Base-by-base conservation (phyloP, 2,329 filamentous ascomycete species). In the Arthrinium puccinioides region DNA sequence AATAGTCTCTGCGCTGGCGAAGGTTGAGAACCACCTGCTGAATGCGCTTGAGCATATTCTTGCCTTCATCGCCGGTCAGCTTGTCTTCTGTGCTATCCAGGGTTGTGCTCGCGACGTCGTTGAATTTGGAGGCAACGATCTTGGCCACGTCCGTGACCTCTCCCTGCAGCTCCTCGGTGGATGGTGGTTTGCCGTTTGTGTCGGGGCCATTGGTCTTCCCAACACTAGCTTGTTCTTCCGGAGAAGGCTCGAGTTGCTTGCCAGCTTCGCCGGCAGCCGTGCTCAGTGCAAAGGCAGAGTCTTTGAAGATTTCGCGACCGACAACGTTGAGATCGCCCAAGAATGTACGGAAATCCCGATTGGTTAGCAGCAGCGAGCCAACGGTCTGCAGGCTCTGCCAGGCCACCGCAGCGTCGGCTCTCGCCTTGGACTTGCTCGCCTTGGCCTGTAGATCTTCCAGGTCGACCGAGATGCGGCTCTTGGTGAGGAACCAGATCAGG, bases 261-360 rank as follows among this genome's bases (percentile, higher is more conserved):
- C 79, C 87, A 1, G 82, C 82, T 44, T 87, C 69, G 45, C 84
- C 76, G 0, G 89, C 87, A 2, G 82, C 84, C 13, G 80, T 72
- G 0, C 88, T 86, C 6, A 95, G 57, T 0, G 84, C 82, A 43
- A 87, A 82, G 0, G 88, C 87, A 3, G 88, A 88, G 50, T 96
- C 89, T 36, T 79, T 80, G 55, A 96, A 88, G 1, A 97, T 82
- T 54, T 95, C 84, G 28, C 84, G 79, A 10, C 82, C 84, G 32
- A 96, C 75, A 0, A 81, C 80, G 31, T 80, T 79, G 27, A 95
- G 62, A 51, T 97, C 90, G 9, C 82, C 77, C 30, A 96, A 66
- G 50, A 97, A 88, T 6, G 89, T 70, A 26, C 89, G 81, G 57
- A 97, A 96, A 52, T 96, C 88, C 0, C 84, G 80, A 55, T 97